Percentiles rank a stretch among this genome's conserved stretches.
phyloP scores from a whole-genome alignment of 2,329 filamentous ascomycete genomes.

The Chrysoporthe austroafricana region DNA sequence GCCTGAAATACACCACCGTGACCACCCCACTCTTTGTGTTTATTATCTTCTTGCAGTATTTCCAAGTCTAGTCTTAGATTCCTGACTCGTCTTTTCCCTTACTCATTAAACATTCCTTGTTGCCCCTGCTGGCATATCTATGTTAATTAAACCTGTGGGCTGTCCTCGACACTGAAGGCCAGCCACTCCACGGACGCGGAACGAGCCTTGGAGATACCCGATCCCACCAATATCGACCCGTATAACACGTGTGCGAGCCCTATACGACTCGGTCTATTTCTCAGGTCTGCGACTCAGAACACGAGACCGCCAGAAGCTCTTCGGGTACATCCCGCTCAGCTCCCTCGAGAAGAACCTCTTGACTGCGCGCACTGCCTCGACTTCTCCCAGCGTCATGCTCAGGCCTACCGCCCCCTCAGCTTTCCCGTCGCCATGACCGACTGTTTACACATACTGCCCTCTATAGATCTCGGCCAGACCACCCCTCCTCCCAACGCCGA shows the following conservation, averaged over 20 bases:
- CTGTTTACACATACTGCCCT: conserved; percentile 23
- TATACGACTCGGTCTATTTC: not conserved
- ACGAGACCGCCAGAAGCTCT: not conserved
- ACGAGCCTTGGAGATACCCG: not conserved
- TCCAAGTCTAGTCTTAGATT: not conserved
- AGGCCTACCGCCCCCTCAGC: not conserved
- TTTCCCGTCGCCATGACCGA: conserved; percentile 26
- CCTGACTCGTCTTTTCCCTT: not conserved
- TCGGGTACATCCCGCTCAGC: not conserved
- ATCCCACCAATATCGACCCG: not conserved
- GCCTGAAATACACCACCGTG: no score
- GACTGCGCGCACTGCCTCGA: not conserved
- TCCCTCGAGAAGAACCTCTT: not conserved
- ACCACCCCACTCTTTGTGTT: not conserved
- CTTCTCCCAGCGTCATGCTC: conserved; percentile 18
- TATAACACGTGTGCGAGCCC: not conserved
- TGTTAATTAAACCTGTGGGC: not conserved
- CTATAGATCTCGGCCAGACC: conserved; percentile 7
- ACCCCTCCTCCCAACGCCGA: conserved; percentile 6
- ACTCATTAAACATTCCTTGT: not conserved
- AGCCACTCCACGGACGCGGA: not conserved
- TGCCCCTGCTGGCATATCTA: not conserved
- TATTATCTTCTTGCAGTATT: not conserved
- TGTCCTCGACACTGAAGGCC: not conserved
- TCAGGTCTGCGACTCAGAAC: not conserved